Evolutionary conservation across 1,284 basidiomycete species (phyloP).

Genomic region (Naganishia cerealis): DNA sequence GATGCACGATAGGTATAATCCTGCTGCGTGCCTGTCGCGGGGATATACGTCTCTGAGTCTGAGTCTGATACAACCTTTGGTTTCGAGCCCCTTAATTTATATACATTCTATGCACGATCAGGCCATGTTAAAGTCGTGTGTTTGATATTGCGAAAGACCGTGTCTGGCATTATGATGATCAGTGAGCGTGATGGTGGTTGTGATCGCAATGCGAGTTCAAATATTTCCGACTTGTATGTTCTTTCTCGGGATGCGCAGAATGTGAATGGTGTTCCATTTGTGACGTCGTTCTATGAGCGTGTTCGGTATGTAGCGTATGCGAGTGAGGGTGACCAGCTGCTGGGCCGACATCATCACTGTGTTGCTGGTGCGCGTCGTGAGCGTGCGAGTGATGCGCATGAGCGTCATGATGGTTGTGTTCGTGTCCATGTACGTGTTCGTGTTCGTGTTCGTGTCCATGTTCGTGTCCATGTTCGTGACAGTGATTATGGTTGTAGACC

Average conservation of each 20-base stretch:
- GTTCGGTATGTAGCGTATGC: background rate
- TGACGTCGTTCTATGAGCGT: too few relatives aligned
- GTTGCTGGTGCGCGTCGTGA: constrained; percentile 5
- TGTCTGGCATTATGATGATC: background rate
- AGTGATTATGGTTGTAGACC: constrained; percentile 19
- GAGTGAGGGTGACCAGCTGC: background rate
- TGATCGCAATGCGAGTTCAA: background rate
- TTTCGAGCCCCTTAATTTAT: background rate
- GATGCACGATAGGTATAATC: background rate
- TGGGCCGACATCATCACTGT: background rate
- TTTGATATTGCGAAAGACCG: background rate
- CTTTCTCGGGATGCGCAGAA: too few relatives aligned
- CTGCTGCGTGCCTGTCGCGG: background rate
- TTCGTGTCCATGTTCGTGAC: background rate
- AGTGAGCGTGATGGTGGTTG: background rate
- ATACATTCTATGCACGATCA: background rate
- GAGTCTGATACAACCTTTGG: background rate
- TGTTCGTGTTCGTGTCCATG: constrained; percentile 5
- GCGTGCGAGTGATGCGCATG: constrained; percentile 16
- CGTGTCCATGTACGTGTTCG: background rate
- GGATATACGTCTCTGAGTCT: background rate
- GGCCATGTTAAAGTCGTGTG: background rate
- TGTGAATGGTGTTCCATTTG: background rate
- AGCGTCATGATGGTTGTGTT: background rate
- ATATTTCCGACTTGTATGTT: background rate